These are phyloP conservation scores for Gnetum montanum DNA, from an alignment of 75 land plant genomes.

Conservation along the genomic window DNA sequence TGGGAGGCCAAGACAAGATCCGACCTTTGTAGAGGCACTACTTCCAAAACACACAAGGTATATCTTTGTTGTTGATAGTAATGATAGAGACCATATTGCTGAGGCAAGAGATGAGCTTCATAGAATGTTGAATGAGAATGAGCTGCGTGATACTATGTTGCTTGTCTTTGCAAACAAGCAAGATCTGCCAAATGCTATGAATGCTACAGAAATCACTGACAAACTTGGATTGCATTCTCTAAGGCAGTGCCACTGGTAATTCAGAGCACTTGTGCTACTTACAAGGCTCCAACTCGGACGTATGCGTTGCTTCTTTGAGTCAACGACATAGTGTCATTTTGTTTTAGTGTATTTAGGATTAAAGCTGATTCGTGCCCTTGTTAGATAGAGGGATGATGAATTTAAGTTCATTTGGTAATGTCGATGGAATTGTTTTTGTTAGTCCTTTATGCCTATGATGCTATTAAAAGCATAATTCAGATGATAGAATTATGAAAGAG, in stretches of 20 bases:
- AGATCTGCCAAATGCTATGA: conserved; percentile 60
- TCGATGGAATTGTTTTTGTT: no score
- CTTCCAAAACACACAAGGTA: conserved; percentile 15
- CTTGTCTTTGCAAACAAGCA: conserved; percentile 60
- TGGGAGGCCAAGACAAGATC: conserved; percentile 58
- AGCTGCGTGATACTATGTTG: conserved; percentile 43
- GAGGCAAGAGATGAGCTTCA: conserved; percentile 50
- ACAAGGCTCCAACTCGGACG: no score
- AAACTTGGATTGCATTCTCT: conserved; percentile 50
- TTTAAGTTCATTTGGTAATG: no score
- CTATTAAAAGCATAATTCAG: no score
- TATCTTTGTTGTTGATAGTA: conserved; percentile 50
- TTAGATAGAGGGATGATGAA: no score
- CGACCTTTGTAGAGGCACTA: conserved; percentile 40
- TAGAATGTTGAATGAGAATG: conserved; percentile 42
- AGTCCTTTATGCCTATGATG: no score
- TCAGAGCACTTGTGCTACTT: no score
- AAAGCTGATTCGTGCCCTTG: no score
- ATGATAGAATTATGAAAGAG: no score
- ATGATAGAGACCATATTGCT: conserved; percentile 39
- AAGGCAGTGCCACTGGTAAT: conserved; percentile 22
- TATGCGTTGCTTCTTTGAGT: no score
- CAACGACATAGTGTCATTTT: no score
- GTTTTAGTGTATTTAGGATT: no score
- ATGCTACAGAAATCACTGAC: conserved; percentile 54